Percentiles rank a stretch among this genome's conserved stretches.
These are phyloP conservation scores for Amanita phalloides DNA, from an alignment of 768 basidiomycete genomes.

Conservation along the genomic window DNA sequence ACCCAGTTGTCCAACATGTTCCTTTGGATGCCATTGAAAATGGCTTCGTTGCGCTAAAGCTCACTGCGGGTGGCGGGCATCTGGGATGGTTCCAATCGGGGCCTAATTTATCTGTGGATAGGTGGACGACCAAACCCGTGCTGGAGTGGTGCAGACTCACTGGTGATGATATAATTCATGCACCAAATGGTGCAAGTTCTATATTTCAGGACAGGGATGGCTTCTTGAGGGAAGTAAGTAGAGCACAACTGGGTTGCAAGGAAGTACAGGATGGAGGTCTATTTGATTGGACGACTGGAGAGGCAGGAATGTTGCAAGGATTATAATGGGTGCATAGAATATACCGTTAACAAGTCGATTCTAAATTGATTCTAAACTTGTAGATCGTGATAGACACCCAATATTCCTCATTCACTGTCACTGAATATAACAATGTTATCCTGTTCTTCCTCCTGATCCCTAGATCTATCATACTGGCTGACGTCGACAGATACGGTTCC, in stretches of 20 bases:
- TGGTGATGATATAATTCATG: slow-evolving; percentile 38
- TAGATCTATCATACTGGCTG: slow-evolving; percentile 75
- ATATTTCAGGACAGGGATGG: slow-evolving; percentile 44
- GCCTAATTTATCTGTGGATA: slow-evolving; percentile 23
- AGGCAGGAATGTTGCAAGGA: slow-evolving; percentile 50
- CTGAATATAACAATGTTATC: slow-evolving; percentile 61
- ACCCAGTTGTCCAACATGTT: slow-evolving; percentile 60
- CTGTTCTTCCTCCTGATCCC: slow-evolving; percentile 53
- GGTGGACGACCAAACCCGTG: slow-evolving; percentile 67
- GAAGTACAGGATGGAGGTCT: slow-evolving; percentile 42
- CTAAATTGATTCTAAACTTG: neutral
- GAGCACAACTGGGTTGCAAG: slow-evolving; percentile 45
- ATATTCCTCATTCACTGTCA: slow-evolving; percentile 62
- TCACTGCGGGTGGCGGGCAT: slow-evolving; percentile 64
- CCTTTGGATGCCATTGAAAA: slow-evolving; percentile 47
- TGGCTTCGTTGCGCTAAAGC: slow-evolving; percentile 43
- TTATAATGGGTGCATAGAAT: slow-evolving; percentile 24
- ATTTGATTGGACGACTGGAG: slow-evolving; percentile 40
- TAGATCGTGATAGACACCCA: neutral
- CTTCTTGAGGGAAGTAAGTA: slow-evolving; percentile 48
- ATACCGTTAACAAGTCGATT: neutral
- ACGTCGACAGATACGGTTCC: slow-evolving; percentile 81
- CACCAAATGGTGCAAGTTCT: slow-evolving; percentile 16
- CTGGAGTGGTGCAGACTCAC: slow-evolving; percentile 60
- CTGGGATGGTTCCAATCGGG: slow-evolving; percentile 73